Base-by-base conservation (phyloP, 2,329 filamentous ascomycete species). In the Fusarium xylarioides region DNA sequence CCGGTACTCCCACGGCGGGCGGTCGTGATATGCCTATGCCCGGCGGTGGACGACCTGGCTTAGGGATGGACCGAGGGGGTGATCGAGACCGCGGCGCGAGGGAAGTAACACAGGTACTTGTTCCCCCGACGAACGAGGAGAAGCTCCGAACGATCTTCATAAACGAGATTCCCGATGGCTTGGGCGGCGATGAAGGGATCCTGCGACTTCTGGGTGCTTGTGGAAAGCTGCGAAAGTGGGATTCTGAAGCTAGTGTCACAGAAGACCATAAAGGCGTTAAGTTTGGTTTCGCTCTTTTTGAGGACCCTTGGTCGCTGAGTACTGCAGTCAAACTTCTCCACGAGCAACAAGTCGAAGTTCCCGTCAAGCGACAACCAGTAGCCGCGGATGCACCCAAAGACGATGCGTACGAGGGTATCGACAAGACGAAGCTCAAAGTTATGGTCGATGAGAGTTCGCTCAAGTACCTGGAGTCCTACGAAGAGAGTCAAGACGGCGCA, bases 201-300 rank as follows among this genome's bases (percentile, higher is more conserved):
- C 93, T 98, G 83, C 89, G 88, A 63, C 90, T 99, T 42, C 84
- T 99, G 47, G 85, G 89, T 50, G 89, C 91, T n/a, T 92, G 93
- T 1, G 95, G 95, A 44, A 91, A 88, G 79, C 83, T 99, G 70
- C 90, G 93, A 72, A 91, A 94, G 77, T 99, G 95, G 95, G 95
- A 95, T 71, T 87, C 94, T 68, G 92, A 91, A 38, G 90, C 89
- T 54, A 87, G 86, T 21, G 83, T 86, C 38, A 79, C 85, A 21
- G 80, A 85, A n/a, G 91, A 94, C 74, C 90, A 93, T 74, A 96
- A 95, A 83, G 91, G 91, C 63, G 91, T 92, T 82, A 92, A 91
- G 71, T 98, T 98, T 85, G 96, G 95, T 19, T 98, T 99, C 83
- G 96, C 95, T 67, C 93, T 98, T 82, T 99, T 93, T 82, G 95